Conservation (phyloP, 1,284 basidiomycete species). For the Mrakiaceae sp. region DNA sequence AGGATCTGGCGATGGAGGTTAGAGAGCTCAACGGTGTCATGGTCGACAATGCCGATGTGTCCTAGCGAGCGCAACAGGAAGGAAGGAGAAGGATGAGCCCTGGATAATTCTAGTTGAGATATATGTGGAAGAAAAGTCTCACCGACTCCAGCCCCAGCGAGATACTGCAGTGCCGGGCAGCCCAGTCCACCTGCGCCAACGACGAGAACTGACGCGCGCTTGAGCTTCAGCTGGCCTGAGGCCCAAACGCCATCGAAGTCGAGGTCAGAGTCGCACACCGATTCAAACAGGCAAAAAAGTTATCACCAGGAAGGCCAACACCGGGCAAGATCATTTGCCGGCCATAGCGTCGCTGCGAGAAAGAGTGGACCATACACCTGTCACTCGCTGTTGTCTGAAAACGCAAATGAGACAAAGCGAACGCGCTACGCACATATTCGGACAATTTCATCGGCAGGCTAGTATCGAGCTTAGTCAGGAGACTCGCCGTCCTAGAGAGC, state of each 20-base stretch:
- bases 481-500: not conserved
- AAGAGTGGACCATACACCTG: too few relatives aligned
- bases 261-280: not conserved
- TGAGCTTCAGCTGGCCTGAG: conserved; percentile 72
- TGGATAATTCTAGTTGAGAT: not conserved
- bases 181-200: conserved; percentile 94
- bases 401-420: not conserved
- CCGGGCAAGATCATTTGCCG: conserved; percentile 92
- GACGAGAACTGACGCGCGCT: conserved; percentile 64
- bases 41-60: conserved; percentile 75
- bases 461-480: not conserved
- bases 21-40: conserved; percentile 78
- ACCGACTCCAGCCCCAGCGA: conserved; percentile 87
- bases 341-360: conserved; percentile 54
- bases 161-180: conserved; percentile 88
- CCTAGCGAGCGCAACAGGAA: conserved; percentile 39
- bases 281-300: not conserved
- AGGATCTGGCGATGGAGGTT: conserved; percentile 92
- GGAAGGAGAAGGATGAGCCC: not conserved
- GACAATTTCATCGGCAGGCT: not conserved
- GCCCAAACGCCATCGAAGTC: too few relatives aligned
- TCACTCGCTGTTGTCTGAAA: not conserved
- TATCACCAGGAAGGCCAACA: conserved; percentile 66
- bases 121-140: conserved; percentile 22
- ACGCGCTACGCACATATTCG: not conserved